Base-by-base conservation (phyloP, 148 eudicot species). In the Drosera capensis region DNA sequence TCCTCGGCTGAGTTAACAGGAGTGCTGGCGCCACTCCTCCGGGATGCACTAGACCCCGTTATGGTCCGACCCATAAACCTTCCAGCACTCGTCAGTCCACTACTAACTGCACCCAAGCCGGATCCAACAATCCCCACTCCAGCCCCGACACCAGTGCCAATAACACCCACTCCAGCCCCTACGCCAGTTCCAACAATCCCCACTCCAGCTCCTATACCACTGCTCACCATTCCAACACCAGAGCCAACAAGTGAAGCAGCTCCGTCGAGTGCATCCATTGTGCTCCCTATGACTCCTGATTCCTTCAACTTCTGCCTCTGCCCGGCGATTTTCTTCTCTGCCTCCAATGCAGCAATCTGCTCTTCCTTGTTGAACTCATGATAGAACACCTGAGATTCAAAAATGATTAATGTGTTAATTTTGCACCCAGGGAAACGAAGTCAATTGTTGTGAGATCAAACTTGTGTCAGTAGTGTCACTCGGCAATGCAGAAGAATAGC, bases 21-120 rank as follows among this genome's bases (percentile, higher is more conserved):
- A 42, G 94, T 77, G 19, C 67, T 48, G 11, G 78, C 14, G 25
- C n/a, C n/a, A n/a, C n/a, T 88, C 63, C 53, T 73, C 64, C 52
- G 71, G 14, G 70, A 31, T 9, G 38, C 46, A 11, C 39, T 43
- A 8, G 77, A 49, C 19, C 94, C 79, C 0, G 97, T 83, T 25
- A 83, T 64, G 38, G 85, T 80, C 71, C 97, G 58, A 37, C 94
- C 92, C 94, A 88, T 75, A 65, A 83, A 77, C 54, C 71, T 80
- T 34, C 97, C 97, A 1, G 97, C 97, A 58, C 80, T 90, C 66
- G 58, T 62, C 26, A 84, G 64, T 0, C 96, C 86, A 17, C 75
- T 83, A 16, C 86, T 81, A 23, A 83, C 76, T 6, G 86, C 92
- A 31, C 96, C 90, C 3, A 78, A 41, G 2, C 86, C 81, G n/a